These are phyloP conservation scores for Escovopsis sp. DNA, from an alignment of 2,329 filamentous ascomycete species.

Conservation along the genomic window DNA sequence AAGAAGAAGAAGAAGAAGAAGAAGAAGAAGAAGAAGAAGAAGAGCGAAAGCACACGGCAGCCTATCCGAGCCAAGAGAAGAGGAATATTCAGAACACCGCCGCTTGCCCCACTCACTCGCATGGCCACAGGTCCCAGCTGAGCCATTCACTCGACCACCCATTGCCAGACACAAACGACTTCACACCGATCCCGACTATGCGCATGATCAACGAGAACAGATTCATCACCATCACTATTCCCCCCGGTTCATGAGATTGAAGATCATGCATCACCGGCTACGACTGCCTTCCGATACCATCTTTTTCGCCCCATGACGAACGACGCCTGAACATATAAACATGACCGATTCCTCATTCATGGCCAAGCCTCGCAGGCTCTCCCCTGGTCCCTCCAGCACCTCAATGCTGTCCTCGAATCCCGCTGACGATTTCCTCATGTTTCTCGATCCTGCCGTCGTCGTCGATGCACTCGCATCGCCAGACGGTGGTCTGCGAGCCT, in stretches of 20 bases:
- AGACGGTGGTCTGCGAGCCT: conserved; percentile 36
- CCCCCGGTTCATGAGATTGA: conserved; percentile 6
- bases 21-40: not conserved
- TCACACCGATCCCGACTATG: conserved; percentile 10
- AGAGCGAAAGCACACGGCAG: not conserved
- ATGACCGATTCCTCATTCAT: conserved; percentile 21
- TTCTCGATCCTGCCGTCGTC: conserved; percentile 44
- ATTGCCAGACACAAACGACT: not conserved
- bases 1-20: not conserved
- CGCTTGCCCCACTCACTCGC: not conserved
- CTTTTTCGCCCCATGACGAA: conserved; percentile 2
- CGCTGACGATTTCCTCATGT: conserved; percentile 43
- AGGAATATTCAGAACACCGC: not conserved
- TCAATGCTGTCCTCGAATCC: conserved; percentile 27
- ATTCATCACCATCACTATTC: conserved; percentile 5
- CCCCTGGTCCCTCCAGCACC: conserved; percentile 10
- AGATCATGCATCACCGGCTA: conserved; percentile 6
- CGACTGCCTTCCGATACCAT: not conserved
- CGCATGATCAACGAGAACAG: conserved; percentile 9
- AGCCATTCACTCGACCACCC: not conserved
- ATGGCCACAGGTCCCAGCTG: conserved; percentile 2
- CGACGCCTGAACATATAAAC: conserved; percentile 20
- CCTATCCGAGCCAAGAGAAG: not conserved
- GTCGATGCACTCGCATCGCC: conserved; percentile 43
- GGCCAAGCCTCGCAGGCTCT: conserved; percentile 18